Evolutionary conservation across 208 protist genomes (phyloP).

Genomic region (Wallacemonas sp.): DNA sequence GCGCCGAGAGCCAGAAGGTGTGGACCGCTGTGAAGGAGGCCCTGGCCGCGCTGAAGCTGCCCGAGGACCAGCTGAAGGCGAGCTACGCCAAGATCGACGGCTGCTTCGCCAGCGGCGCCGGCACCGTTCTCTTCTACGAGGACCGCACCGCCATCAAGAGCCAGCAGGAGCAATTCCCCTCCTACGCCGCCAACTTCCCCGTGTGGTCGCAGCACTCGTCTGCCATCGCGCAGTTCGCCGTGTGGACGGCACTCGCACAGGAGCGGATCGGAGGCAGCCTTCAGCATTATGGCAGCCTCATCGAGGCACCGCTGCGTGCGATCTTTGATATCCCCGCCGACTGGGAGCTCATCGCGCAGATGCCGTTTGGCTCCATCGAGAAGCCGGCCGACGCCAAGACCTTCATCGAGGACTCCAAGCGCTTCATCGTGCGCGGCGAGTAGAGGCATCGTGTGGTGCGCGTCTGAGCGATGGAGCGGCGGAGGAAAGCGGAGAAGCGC

Average conservation of each 20-base stretch:
- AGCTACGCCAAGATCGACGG: conserved; percentile 40
- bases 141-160: conserved; percentile 32
- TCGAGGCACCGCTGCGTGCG: conserved; percentile 29
- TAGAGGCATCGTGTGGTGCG: too few species aligned
- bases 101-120: conserved; percentile 52
- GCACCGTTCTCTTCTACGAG: conserved; percentile 66
- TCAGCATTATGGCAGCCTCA: conserved; percentile 65
- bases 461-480: too few species aligned
- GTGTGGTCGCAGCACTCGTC: conserved; percentile 46
- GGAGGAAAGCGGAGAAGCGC: too few species aligned
- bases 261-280: conserved; percentile 43
- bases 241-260: conserved; percentile 55
- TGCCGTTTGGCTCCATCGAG: conserved; percentile 59
- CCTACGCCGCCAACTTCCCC: conserved; percentile 47
- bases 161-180: conserved; percentile 44
- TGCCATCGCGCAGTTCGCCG: conserved; percentile 54
- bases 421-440: conserved; percentile 42
- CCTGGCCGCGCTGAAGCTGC: conserved; percentile 22
- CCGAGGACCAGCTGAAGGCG: conserved; percentile 29
- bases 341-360: conserved; percentile 57
- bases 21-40: conserved; percentile 48
- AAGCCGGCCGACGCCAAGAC: conserved; percentile 39
- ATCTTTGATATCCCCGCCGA: conserved; percentile 40
- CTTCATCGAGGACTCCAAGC: conserved; percentile 35
- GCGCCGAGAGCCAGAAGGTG: conserved; percentile 50